A percentile compares a stretch with the other conserved stretches of the same genome.
phyloP scores from a whole-genome alignment of 2,329 filamentous ascomycete species.

The Cryphonectria naterciae region DNA sequence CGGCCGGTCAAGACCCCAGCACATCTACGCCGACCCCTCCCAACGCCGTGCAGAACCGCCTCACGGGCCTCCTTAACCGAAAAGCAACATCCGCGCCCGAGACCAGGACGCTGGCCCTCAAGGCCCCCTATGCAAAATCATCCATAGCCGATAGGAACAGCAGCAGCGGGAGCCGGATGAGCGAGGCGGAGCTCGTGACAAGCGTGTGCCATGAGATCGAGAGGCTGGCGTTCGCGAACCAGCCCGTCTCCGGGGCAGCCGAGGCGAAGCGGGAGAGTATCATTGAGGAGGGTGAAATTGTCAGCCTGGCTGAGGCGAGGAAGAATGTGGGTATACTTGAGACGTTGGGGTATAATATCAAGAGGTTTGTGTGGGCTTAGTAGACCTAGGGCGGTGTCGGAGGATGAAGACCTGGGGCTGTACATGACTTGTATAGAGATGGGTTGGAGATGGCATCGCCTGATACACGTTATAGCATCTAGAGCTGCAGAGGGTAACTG shows the following conservation, averaged over 20 bases:
- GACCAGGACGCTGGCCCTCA: slow-evolving; percentile 55
- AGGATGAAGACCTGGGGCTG: neutral
- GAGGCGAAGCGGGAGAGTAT: slow-evolving; percentile 51
- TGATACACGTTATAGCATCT: neutral
- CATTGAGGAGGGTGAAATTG: slow-evolving; percentile 69
- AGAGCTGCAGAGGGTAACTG: neutral
- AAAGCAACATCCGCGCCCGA: slow-evolving; percentile 38
- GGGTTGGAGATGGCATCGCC: neutral
- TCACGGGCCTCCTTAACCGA: slow-evolving; percentile 49
- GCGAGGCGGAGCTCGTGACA: slow-evolving; percentile 60
- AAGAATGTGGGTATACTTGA: slow-evolving; percentile 85
- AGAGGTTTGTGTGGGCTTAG: slow-evolving; percentile 86
- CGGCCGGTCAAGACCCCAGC: slow-evolving; percentile 9
- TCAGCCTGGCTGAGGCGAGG: slow-evolving; percentile 83
- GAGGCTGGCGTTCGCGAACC: slow-evolving; percentile 60
- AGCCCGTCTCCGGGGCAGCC: slow-evolving; percentile 44
- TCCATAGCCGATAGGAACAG: slow-evolving; percentile 57
- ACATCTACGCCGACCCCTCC: slow-evolving; percentile 6
- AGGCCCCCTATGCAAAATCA: slow-evolving; percentile 58
- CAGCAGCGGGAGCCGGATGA: slow-evolving; percentile 47
- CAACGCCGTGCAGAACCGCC: slow-evolving; percentile 35
- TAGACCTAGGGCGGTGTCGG: neutral
- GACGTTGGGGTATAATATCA: slow-evolving; percentile 84
- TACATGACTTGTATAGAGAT: neutral
- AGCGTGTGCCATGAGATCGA: slow-evolving; percentile 78